phyloP scores from a whole-genome alignment of 169 alveolate genomes.

The Condylostoma magnum region DNA sequence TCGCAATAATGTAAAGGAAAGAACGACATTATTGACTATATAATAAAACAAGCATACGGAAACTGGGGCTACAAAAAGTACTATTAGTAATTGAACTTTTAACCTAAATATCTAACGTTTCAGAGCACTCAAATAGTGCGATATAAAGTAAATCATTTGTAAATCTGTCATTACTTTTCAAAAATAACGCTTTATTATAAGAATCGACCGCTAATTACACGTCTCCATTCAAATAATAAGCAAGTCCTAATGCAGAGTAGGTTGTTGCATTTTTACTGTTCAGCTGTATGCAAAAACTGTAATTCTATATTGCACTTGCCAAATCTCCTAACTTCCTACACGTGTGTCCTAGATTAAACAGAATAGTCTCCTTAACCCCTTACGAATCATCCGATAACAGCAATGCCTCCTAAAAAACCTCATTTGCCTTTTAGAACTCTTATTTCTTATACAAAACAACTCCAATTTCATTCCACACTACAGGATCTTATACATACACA shows the following conservation, averaged over 20 bases:
- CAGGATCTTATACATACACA: slow-evolving; percentile 73
- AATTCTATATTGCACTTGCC: slow-evolving; percentile 43
- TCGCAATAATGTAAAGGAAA: too few species aligned
- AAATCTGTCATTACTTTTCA: slow-evolving; percentile 31
- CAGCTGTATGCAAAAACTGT: slow-evolving; percentile 68
- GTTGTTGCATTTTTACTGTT: slow-evolving; percentile 71
- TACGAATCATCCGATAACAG: slow-evolving; percentile 64
- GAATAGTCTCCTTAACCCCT: slow-evolving; percentile 65
- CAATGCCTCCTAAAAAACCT: slow-evolving; percentile 59
- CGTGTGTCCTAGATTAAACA: slow-evolving; percentile 79
- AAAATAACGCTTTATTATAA: slow-evolving; percentile 27
- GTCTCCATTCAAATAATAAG: slow-evolving; percentile 53
- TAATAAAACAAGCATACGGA: too few species aligned
- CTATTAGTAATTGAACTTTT: too few species aligned
- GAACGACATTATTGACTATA: too few species aligned
- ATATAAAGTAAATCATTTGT: slow-evolving; percentile 30
- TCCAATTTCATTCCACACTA: slow-evolving; percentile 83
- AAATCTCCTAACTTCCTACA: slow-evolving; percentile 66
- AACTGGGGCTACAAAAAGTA: too few species aligned
- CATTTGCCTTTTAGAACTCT: slow-evolving; percentile 67
- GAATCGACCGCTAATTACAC: slow-evolving; percentile 23
- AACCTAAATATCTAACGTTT: too few species aligned
- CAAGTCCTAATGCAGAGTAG: slow-evolving; percentile 69
- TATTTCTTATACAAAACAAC: slow-evolving; percentile 76
- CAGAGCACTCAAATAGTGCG: slow-evolving; percentile 30